Evolutionary conservation across 2,329 filamentous ascomycete genomes (phyloP).

Genomic region (Coleophoma crateriformis): DNA sequence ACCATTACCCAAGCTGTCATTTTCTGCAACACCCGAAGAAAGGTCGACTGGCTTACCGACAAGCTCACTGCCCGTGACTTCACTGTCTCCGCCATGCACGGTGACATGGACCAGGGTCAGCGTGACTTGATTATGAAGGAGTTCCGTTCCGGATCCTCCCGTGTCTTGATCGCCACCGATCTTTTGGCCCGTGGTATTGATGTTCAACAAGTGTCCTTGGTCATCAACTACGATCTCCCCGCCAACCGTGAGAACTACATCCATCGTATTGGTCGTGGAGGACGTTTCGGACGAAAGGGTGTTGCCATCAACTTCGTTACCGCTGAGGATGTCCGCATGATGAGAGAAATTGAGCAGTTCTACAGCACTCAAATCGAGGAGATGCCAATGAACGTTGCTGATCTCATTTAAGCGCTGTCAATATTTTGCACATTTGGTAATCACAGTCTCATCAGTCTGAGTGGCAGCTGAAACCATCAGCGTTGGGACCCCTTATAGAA

Average conservation of each 20-base stretch:
- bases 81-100: constrained; percentile 99
- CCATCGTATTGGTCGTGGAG: constrained; percentile 98
- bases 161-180: constrained; percentile 97
- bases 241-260: constrained; percentile 99
- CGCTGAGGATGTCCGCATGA: constrained; percentile 98
- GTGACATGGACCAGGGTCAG: constrained; percentile 97
- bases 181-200: constrained; percentile 99
- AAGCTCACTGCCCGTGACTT: constrained; percentile 98
- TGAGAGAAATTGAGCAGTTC: constrained; percentile 99
- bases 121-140: constrained; percentile 99
- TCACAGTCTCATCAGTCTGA: constrained; percentile 22
- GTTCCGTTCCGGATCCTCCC: constrained; percentile 97
- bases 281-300: constrained; percentile 99
- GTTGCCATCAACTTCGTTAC: constrained; percentile 99
- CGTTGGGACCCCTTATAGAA: constrained; percentile 16
- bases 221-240: constrained; percentile 99
- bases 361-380: constrained; percentile 99
- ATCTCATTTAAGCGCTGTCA: constrained; percentile 56
- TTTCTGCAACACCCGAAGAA: constrained; percentile 99
- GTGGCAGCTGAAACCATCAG: constrained; percentile 13
- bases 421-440: constrained; percentile 18
- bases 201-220: constrained; percentile 97
- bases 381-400: constrained; percentile 95
- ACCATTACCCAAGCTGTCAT: constrained; percentile 99
- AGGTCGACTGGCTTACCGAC: constrained; percentile 99